Percentiles rank a stretch among this genome's conserved stretches.
Conservation (phyloP, 2,329 filamentous ascomycete species). For the Colletotrichum viniferum region DNA sequence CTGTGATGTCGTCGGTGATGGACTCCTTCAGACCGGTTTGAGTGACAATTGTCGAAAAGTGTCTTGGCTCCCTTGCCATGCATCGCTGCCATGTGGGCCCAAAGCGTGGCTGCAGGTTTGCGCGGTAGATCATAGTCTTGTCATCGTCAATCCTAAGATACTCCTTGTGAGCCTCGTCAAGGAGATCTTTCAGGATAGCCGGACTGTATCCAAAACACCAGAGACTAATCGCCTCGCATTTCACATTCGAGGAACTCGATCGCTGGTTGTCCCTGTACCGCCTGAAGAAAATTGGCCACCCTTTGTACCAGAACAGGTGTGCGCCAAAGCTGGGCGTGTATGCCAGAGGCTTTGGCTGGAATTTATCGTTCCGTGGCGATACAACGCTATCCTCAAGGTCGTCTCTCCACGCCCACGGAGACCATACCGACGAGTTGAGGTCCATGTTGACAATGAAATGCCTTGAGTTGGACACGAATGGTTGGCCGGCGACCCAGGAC, state of each 20-base stretch:
- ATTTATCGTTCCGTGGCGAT: background rate
- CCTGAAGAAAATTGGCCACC: background rate
- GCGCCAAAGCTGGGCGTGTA: background rate
- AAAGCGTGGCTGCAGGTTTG: background rate
- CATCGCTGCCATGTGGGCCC: background rate
- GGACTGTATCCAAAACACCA: background rate
- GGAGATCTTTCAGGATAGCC: background rate
- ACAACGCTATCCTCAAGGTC: background rate
- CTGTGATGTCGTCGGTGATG: background rate
- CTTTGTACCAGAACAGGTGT: background rate
- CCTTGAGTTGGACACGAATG: background rate
- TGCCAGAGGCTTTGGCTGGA: background rate
- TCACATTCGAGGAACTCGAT: background rate
- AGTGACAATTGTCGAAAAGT: background rate
- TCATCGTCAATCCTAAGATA: background rate
- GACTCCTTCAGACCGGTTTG: background rate
- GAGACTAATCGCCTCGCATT: background rate
- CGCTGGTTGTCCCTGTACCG: background rate
- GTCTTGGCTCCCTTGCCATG: background rate
- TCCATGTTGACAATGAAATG: background rate
- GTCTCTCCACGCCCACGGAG: background rate
- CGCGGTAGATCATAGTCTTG: background rate
- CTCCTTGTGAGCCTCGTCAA: background rate
- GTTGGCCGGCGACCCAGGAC: background rate
- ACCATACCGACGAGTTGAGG: background rate